Conservation (phyloP, 345 rosid genomes). For the Moricandia moricandioides region DNA sequence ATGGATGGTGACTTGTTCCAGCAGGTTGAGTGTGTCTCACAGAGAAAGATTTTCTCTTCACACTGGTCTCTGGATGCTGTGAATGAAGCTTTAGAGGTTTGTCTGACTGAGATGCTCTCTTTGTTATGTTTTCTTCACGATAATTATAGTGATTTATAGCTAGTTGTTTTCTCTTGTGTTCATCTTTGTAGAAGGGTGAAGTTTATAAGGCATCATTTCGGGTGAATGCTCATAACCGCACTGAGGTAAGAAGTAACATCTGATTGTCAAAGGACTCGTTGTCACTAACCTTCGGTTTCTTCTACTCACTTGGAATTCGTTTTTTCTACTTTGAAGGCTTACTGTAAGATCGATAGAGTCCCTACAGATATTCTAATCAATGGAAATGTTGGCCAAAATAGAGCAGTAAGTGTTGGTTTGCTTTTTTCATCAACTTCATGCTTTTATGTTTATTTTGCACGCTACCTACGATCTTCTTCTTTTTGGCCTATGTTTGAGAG, state of each 20-base stretch:
- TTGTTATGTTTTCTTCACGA: background rate
- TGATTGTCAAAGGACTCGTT: background rate
- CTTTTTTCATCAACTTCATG: background rate
- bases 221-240: slow-evolving; percentile 82
- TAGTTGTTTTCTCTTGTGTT: slow-evolving; percentile 11
- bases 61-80: slow-evolving; percentile 64
- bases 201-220: slow-evolving; percentile 63
- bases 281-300: slow-evolving; percentile 3
- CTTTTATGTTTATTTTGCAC: background rate
- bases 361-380: slow-evolving; percentile 69
- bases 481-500: background rate
- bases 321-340: slow-evolving; percentile 52
- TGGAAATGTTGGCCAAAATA: slow-evolving; percentile 70
- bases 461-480: background rate
- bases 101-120: slow-evolving; percentile 11
- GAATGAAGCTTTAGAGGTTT: slow-evolving; percentile 67
- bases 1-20: no score
- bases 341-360: slow-evolving; percentile 92
- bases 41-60: slow-evolving; percentile 43
- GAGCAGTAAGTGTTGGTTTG: slow-evolving; percentile 72
- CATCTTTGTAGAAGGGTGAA: slow-evolving; percentile 62
- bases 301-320: background rate
- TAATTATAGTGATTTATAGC: background rate
- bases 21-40: slow-evolving; percentile 35
- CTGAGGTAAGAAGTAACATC: slow-evolving; percentile 56